Percentiles rank a stretch among this genome's conserved stretches.
These are phyloP conservation scores for Ochetophila trinervis DNA, from an alignment of 306 rosid genomes.

Conservation along the genomic window DNA sequence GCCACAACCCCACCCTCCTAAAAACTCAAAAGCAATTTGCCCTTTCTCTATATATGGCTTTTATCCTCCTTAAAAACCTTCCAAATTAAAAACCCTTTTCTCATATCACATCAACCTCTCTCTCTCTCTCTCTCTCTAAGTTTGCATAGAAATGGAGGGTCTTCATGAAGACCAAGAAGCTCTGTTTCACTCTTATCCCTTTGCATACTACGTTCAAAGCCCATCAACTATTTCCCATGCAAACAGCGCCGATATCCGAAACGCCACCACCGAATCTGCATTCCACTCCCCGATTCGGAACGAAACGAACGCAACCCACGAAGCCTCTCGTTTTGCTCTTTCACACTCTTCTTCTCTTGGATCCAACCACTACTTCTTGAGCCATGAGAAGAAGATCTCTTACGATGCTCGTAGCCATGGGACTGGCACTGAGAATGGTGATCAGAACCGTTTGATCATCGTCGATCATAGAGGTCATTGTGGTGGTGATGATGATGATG, in stretches of 20 bases:
- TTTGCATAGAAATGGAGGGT: conserved; percentile 31
- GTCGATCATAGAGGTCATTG: conserved; percentile 3
- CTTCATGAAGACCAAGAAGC: conserved; percentile 58
- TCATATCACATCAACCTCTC: conserved; percentile 9
- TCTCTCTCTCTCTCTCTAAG: conserved; percentile 11
- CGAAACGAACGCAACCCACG: conserved; percentile 34
- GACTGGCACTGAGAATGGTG: conserved; percentile 34
- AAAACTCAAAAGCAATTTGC: conserved; percentile 17
- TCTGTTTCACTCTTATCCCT: conserved; percentile 52
- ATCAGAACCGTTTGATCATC: conserved; percentile 28
- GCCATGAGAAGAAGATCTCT: conserved; percentile 52
- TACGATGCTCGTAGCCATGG: conserved; percentile 52
- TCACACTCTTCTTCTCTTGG: conserved; percentile 30
- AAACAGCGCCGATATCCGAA: conserved; percentile 36
- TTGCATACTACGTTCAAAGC: conserved; percentile 76
- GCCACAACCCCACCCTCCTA: conserved; percentile 13
- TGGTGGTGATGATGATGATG: neutral
- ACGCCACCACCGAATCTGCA: conserved; percentile 46
- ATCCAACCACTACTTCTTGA: conserved; percentile 57
- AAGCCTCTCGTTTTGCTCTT: conserved; percentile 42
- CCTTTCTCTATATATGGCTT: too few relatives aligned
- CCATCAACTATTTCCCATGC: conserved; percentile 77
- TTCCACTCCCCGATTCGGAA: conserved; percentile 14
- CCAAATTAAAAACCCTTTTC: conserved; percentile 16
- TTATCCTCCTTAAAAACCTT: conserved; percentile 37